Base-by-base conservation (phyloP, 768 basidiomycete species). In the Russula sp. region DNA sequence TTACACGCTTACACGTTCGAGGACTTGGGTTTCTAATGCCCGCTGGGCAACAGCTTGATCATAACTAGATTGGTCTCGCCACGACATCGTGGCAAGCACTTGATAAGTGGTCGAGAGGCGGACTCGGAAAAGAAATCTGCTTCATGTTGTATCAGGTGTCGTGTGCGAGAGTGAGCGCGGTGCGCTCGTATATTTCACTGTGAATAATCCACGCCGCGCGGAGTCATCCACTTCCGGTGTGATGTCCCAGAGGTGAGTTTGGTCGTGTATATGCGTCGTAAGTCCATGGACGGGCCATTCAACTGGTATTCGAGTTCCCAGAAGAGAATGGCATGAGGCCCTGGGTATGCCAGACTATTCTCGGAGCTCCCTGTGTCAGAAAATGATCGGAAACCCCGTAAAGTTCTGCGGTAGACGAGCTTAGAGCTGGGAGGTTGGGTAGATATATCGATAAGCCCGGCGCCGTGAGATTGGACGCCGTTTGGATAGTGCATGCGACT, bases 11-110 rank as follows among this genome's bases (percentile, higher is more conserved):
- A 39, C 29, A 7, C 29, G 45, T 39, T 48, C 39, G 14, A 34
- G 16, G 74, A 49, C 32, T 2, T 18, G 32, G 16, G 64, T 67
- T 77, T 5, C 70, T 71, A 13, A 70, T 70, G 46, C 59, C 71
- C 8, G 62, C 72, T 0, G 74, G 75, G 4, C 70, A 73, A 45
- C 61, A 63, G 5, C 25, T 69, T 75, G 34, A 64, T 73, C 32
- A 69, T 72, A 13, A 73, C 74, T n/a, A 69, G 72, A 13, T 73
- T 29, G 25, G 25, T 3, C 25, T 1, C 25, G 25, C 25, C 25
- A 29, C 25, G 25, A 29, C 25, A 29, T 29, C 25, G 3, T 1
- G 25, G 22, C 14, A 25, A 20, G n/a, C 25, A 22, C 34, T 38
- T 4, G 65, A 74, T 54, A 69, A 75, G 42, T 59, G 69, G 69